Percentiles rank a stretch among this genome's conserved stretches.
Evolutionary conservation across 805 yeast genomes (phyloP).

Genomic region (Osmozyma mogii): DNA sequence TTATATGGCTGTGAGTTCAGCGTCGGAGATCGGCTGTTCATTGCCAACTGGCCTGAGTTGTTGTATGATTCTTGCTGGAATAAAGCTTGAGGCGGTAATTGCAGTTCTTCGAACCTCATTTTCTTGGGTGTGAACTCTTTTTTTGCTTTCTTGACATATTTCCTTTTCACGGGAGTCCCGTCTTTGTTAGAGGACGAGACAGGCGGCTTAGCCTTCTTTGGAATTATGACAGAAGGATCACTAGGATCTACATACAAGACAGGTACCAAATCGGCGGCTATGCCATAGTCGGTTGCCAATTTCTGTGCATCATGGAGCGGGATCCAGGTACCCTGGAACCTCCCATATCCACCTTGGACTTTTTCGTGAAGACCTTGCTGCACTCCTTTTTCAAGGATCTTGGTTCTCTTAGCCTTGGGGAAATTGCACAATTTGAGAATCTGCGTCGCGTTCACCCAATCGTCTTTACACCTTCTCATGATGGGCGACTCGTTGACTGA

Average conservation of each 20-base stretch:
- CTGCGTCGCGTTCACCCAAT: conserved; percentile 97
- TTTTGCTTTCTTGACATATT: conserved; percentile 48
- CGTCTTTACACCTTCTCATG: conserved; percentile 85
- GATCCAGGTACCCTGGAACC: conserved; percentile 96
- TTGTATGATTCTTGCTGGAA: conserved; percentile 15
- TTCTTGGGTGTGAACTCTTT: conserved; percentile 53
- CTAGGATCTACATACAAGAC: conserved; percentile 30
- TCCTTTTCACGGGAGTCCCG: conserved; percentile 35
- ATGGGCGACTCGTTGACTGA: conserved; percentile 60
- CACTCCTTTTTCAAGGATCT: conserved; percentile 88
- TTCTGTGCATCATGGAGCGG: conserved; percentile 66
- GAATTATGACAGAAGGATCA: conserved; percentile 30
- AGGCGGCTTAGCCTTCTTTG: conserved; percentile 26
- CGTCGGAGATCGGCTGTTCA: too few species aligned
- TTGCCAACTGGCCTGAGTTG: too few species aligned
- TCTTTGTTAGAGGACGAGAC: conserved; percentile 20
- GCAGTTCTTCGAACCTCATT: conserved; percentile 20
- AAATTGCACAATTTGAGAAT: conserved; percentile 88
- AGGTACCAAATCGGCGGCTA: conserved; percentile 33
- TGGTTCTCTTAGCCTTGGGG: conserved; percentile 89
- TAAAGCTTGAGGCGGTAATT: conserved; percentile 13
- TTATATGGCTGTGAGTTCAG: too few species aligned
- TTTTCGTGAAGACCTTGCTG: conserved; percentile 85
- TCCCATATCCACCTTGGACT: conserved; percentile 95
- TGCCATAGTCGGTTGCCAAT: conserved; percentile 33